Percentiles rank a stretch among this genome's conserved stretches.
Conservation (phyloP, 495 filamentous ascomycete genomes). For the Hypoxylon fuscum region DNA sequence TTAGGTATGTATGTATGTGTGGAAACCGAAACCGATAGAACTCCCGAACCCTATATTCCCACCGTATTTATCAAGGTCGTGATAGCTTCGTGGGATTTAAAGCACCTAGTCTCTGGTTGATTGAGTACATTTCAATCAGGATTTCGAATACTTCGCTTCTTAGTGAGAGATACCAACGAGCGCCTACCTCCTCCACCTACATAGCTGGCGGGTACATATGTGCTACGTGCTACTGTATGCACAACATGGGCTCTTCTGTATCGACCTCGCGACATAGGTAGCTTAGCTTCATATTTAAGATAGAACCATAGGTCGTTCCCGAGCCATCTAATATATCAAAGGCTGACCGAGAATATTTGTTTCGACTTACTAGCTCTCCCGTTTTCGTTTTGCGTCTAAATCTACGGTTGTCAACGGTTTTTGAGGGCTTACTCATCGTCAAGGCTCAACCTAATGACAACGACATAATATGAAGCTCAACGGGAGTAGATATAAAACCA, state of each 20-base stretch:
- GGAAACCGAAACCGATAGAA: neutral
- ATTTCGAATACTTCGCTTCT: neutral
- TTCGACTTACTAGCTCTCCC: neutral
- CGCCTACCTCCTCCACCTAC: constrained; percentile 23
- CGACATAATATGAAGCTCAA: constrained; percentile 6
- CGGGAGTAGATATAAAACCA: constrained; percentile 17
- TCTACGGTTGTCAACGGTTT: neutral
- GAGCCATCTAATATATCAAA: constrained; percentile 18
- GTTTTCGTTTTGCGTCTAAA: neutral
- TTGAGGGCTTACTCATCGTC: constrained; percentile 15
- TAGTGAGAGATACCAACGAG: neutral
- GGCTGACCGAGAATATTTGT: constrained; percentile 9
- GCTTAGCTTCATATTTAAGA: constrained; percentile 11
- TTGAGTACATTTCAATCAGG: constrained; percentile 15
- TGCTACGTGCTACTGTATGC: constrained; percentile 16
- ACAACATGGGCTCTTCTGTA: constrained; percentile 25
- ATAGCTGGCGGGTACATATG: no score
- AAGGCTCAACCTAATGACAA: constrained; percentile 7
- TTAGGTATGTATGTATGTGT: neutral
- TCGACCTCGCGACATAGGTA: constrained; percentile 4
- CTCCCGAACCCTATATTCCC: neutral
- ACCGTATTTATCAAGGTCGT: neutral
- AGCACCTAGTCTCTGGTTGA: neutral
- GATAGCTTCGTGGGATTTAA: constrained; percentile 12
- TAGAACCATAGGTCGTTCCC: constrained; percentile 17